Evolutionary conservation across 148 eudicot genomes (phyloP), one percentile per base, ranked within the genome.

Genomic region (Cornus suecica): DNA sequence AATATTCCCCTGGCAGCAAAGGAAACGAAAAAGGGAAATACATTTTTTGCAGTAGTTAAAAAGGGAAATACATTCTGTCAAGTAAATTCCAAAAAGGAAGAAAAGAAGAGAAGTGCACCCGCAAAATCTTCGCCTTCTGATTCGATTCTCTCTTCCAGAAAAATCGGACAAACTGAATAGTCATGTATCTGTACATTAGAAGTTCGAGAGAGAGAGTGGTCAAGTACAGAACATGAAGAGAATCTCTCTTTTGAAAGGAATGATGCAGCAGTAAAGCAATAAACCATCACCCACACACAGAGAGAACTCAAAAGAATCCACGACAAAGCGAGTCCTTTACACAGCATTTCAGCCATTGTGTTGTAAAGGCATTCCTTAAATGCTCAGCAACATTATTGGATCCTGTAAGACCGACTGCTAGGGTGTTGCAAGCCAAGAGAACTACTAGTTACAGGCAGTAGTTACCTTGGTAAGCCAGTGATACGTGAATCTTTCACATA

Each of bases 141-240:
- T 92, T 95, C 41, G 99, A 89, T 84, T 95, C 99, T 81, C 99
- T 88, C 86, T 95, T 95, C 99, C 99, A 95, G 86, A 95, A 95
- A 85, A 95, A 95, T 0, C 99, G 89, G 52, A 95, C 99, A 83
- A 95, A 95, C 75, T 95, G 99, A 80, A 95, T 84, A 66, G 99
- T 91, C 88, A 92, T 80, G 86, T 92, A 95, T 83, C 99, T 95
- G 72, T 41, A 8, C 16, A 22, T 16, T 11, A 34, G 15, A 48
- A 48, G 42, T 37, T 37, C 6, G 42, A 75, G 28, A 68, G 26
- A 69, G 58, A 69, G 28, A 52, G 37, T 48, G 20, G 20, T 48
- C 20, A 48, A 48, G 18, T 48, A 48, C 20, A 48, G 54, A 48
- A 48, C 54, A 48, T 11, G 2, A 48, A 1, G 54, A 48, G 2